Percentiles rank a stretch among this genome's conserved stretches.
phyloP scores from a whole-genome alignment of 495 filamentous ascomycete species.

The Trichodelitschia bisporula region DNA sequence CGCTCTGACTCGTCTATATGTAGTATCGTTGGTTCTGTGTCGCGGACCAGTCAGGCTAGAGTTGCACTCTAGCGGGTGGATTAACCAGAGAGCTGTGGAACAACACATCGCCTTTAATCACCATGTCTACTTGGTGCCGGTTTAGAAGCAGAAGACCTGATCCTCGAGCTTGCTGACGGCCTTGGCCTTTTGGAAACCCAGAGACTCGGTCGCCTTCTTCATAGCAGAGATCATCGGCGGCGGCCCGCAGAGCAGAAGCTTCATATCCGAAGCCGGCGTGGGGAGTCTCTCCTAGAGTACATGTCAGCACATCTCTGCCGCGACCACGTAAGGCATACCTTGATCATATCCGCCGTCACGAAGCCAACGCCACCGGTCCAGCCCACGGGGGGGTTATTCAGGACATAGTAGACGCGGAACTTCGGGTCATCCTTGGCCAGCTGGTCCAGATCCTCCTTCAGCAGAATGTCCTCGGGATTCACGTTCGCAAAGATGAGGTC shows the following conservation, averaged over 20 bases:
- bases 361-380: slow-evolving; percentile 87
- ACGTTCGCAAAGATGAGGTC: slow-evolving; percentile 95
- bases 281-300: slow-evolving; percentile 44
- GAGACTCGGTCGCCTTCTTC: slow-evolving; percentile 77
- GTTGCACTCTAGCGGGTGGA: too few species aligned
- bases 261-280: slow-evolving; percentile 63
- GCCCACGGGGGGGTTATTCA: slow-evolving; percentile 80
- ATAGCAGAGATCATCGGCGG: slow-evolving; percentile 92
- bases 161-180: slow-evolving; percentile 94
- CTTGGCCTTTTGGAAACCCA: slow-evolving; percentile 75
- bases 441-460: slow-evolving; percentile 71
- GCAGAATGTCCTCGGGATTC: slow-evolving; percentile 70
- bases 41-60: too few species aligned
- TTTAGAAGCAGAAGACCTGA: slow-evolving; percentile 93
- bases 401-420: slow-evolving; percentile 76
- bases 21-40: too few species aligned
- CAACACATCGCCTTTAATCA: too few species aligned
- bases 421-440: slow-evolving; percentile 48
- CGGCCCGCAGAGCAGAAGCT: slow-evolving; percentile 88
- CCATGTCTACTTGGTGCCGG: neutral
- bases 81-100: too few species aligned
- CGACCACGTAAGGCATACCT: slow-evolving; percentile 26
- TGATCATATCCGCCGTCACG: slow-evolving; percentile 87
- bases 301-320: slow-evolving; percentile 1
- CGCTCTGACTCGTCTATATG: too few species aligned